These are phyloP conservation scores for Bryum argenteum DNA, from an alignment of 225 moss, liverwort and hornwort genomes.

Conservation along the genomic window DNA sequence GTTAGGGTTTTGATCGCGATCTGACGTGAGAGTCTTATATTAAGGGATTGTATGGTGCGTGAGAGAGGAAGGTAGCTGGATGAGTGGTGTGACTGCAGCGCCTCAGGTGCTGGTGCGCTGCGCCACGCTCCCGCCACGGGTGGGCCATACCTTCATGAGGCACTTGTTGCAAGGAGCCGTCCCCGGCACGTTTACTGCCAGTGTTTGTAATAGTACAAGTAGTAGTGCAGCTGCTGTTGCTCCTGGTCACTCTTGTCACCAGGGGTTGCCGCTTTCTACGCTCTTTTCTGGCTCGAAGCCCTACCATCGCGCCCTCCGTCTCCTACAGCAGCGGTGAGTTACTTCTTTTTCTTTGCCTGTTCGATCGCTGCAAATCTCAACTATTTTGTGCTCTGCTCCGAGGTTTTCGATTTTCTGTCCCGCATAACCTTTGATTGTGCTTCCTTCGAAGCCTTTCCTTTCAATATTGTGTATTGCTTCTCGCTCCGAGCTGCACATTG, in stretches of 20 bases:
- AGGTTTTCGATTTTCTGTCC: not conserved
- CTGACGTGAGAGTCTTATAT: not conserved
- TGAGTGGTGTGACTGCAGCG: slow-evolving; percentile 49
- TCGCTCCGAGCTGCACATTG: not conserved
- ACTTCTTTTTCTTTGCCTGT: not conserved
- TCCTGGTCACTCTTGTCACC: not conserved
- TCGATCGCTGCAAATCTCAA: not conserved
- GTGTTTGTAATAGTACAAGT: not conserved
- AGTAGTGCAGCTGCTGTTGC: not conserved
- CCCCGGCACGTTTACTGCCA: not conserved
- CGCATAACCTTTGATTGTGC: no score
- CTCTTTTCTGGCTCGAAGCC: slow-evolving; percentile 29
- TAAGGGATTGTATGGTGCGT: not conserved
- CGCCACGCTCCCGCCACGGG: slow-evolving; percentile 29
- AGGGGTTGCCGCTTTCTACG: slow-evolving; percentile 25
- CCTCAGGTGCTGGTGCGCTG: slow-evolving; percentile 44
- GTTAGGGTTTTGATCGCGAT: not conserved
- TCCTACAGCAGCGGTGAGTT: slow-evolving; percentile 39
- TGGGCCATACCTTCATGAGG: slow-evolving; percentile 39
- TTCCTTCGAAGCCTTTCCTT: not conserved
- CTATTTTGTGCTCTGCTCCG: not conserved
- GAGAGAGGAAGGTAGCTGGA: slow-evolving; percentile 21
- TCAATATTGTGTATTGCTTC: not conserved
- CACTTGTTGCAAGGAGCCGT: slow-evolving; percentile 40
- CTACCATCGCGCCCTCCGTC: slow-evolving; percentile 28